Evolutionary conservation across 345 rosid species (phyloP).

Genomic region (Kernera saxatilis): DNA sequence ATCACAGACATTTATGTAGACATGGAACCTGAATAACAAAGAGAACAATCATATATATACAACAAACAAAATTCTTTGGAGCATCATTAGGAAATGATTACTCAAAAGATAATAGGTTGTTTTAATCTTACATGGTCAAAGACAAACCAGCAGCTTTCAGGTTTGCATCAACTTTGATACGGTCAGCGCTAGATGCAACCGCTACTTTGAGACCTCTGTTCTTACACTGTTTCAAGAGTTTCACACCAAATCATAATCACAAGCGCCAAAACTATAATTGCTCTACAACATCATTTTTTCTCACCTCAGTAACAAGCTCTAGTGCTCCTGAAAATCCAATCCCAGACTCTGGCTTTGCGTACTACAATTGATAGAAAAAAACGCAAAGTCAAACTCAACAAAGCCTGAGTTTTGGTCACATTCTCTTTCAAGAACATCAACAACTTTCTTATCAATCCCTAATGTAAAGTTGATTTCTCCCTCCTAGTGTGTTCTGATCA

Average conservation of each 20-base stretch:
- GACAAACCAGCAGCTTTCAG: constrained; percentile 83
- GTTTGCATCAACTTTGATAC: constrained; percentile 92
- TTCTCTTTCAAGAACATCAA: background rate
- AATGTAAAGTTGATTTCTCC: background rate
- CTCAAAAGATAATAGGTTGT: background rate
- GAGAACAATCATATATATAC: too few species aligned
- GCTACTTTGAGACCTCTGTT: constrained; percentile 85
- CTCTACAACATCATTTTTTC: background rate
- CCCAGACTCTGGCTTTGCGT: constrained; percentile 92
- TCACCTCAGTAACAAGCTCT: constrained; percentile 85
- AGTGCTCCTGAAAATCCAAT: constrained; percentile 94
- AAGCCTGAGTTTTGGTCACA: background rate
- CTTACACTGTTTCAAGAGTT: constrained; percentile 56
- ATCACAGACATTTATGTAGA: constrained; percentile 4
- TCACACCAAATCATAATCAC: background rate
- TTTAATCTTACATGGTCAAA: constrained; percentile 51
- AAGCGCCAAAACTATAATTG: background rate
- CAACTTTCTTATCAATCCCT: background rate
- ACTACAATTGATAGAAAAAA: constrained; percentile 36
- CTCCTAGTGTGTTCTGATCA: background rate
- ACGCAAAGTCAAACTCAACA: background rate
- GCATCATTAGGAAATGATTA: background rate
- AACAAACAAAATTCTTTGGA: background rate
- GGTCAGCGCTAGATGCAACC: constrained; percentile 96
- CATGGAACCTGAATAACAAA: too few species aligned